These are phyloP conservation scores for Scleromitrula shiraiana DNA, from an alignment of 2,329 filamentous ascomycete species.

Conservation along the genomic window DNA sequence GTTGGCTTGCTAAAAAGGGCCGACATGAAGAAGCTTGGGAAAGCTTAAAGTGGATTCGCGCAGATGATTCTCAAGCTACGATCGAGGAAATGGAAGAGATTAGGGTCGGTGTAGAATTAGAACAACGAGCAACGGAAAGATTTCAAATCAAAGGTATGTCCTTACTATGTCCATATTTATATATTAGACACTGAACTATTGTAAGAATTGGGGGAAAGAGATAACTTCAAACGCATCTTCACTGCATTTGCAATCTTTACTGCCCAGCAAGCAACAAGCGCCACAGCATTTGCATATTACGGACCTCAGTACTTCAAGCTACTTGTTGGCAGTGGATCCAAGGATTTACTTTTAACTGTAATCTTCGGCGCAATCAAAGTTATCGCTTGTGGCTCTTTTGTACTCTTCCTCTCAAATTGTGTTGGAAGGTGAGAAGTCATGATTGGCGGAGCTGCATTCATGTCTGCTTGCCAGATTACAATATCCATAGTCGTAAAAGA, in stretches of 20 bases:
- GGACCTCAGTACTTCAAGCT: constrained; percentile 44
- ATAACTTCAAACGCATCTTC: constrained; percentile 22
- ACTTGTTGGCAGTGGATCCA: constrained; percentile 38
- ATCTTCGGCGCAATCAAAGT: constrained; percentile 47
- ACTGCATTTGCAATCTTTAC: constrained; percentile 11
- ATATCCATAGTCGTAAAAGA: constrained; percentile 38
- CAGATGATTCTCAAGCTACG: constrained; percentile 34
- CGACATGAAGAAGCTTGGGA: constrained; percentile 38
- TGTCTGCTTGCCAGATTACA: constrained; percentile 38
- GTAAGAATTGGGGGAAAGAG: constrained; percentile 11
- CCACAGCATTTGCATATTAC: constrained; percentile 44
- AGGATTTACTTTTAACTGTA: constrained; percentile 41
- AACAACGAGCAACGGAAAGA: constrained; percentile 37
- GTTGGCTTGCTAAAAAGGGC: constrained; percentile 42
- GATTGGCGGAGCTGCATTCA: constrained; percentile 36
- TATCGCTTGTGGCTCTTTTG: constrained; percentile 40
- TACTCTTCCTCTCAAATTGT: constrained; percentile 45
- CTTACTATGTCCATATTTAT: accelerated
- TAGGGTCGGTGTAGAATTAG: constrained; percentile 39
- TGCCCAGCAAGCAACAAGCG: constrained; percentile 39
- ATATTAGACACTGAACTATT: not conserved
- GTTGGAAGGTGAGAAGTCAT: constrained; percentile 37
- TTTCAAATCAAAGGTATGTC: constrained; percentile 20
- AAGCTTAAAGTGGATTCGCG: constrained; percentile 44
- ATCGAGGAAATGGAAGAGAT: constrained; percentile 36